A percentile compares a stretch with the other conserved stretches of the same genome.
These are phyloP conservation scores for Fistulina hepatica DNA, from an alignment of 1,284 basidiomycete genomes.

Conservation along the genomic window DNA sequence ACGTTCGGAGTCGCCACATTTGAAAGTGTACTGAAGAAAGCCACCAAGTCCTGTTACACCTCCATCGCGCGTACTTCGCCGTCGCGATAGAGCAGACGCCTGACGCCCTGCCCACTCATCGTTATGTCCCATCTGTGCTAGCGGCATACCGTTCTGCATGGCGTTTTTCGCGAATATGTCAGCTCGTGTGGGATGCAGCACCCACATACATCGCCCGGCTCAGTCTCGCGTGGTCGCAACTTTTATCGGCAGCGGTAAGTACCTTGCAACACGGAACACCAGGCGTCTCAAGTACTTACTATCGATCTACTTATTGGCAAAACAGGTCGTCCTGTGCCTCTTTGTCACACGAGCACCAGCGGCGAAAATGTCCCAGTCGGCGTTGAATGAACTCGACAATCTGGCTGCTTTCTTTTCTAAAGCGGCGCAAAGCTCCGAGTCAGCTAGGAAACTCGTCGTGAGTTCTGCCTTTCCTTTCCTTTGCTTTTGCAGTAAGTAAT, in stretches of 20 bases:
- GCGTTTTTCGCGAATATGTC: slow-evolving; percentile 43
- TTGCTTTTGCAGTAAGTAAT: too few species aligned
- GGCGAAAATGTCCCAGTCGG: slow-evolving; percentile 42
- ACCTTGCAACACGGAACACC: background rate
- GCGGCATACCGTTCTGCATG: slow-evolving; percentile 61
- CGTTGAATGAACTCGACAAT: slow-evolving; percentile 44
- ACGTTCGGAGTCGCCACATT: background rate
- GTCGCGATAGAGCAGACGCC: slow-evolving; percentile 52
- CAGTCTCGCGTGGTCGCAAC: slow-evolving; percentile 47
- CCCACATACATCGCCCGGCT: slow-evolving; percentile 35
- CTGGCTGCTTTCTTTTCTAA: slow-evolving; percentile 41
- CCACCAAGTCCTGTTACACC: slow-evolving; percentile 44
- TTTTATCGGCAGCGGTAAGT: slow-evolving; percentile 50
- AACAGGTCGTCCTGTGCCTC: slow-evolving; percentile 63
- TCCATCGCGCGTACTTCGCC: slow-evolving; percentile 59
- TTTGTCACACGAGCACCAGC: slow-evolving; percentile 46
- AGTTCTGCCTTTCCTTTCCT: too few species aligned
- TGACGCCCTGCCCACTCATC: slow-evolving; percentile 44
- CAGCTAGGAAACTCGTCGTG: slow-evolving; percentile 42
- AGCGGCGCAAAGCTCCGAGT: slow-evolving; percentile 33
- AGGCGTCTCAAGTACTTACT: slow-evolving; percentile 3
- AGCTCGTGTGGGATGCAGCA: slow-evolving; percentile 28
- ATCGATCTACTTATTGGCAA: too few species aligned
- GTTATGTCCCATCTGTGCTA: slow-evolving; percentile 55
- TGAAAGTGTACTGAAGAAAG: background rate